A percentile compares a stretch with the other conserved stretches of the same genome.
Evolutionary conservation across 805 yeast genomes (phyloP).

Genomic region (Huiozyma naganishii): DNA sequence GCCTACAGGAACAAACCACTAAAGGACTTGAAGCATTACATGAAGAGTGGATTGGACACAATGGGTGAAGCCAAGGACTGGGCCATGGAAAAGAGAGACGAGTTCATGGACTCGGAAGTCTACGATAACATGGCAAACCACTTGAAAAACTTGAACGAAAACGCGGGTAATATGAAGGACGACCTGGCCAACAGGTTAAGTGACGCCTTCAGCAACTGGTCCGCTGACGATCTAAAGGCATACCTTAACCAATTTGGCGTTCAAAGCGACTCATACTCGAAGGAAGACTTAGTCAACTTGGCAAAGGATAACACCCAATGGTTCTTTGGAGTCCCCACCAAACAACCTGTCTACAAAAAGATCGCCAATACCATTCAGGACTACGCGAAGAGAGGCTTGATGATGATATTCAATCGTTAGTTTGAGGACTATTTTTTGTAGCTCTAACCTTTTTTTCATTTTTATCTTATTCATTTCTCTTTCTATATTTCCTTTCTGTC

Average conservation of each 20-base stretch:
- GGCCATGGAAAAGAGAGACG: constrained; percentile 16
- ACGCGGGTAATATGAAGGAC: constrained; percentile 8
- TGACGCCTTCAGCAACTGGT: constrained; percentile 31
- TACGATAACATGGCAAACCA: constrained; percentile 4
- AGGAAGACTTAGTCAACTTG: constrained; percentile 28
- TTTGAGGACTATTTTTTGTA: no score
- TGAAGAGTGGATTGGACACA: not conserved
- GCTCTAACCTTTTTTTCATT: not conserved
- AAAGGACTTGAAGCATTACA: constrained; percentile 11
- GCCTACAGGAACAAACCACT: constrained; percentile 18
- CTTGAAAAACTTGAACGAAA: constrained; percentile 5
- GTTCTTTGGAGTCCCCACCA: constrained; percentile 22
- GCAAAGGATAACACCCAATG: constrained; percentile 35
- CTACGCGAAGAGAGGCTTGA: not conserved
- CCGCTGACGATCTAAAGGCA: constrained; percentile 32
- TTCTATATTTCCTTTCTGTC: not conserved
- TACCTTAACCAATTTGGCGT: constrained; percentile 37
- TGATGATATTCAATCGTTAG: no score
- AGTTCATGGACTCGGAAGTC: constrained; percentile 6
- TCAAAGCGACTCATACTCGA: constrained; percentile 14
- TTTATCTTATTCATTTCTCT: not conserved
- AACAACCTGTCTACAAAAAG: constrained; percentile 23
- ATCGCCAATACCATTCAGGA: not conserved
- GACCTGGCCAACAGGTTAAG: constrained; percentile 13
- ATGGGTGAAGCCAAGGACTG: constrained; percentile 24